phyloP scores from a whole-genome alignment of 805 yeast genomes.

The Wickerhamomyces sydowiorum region DNA sequence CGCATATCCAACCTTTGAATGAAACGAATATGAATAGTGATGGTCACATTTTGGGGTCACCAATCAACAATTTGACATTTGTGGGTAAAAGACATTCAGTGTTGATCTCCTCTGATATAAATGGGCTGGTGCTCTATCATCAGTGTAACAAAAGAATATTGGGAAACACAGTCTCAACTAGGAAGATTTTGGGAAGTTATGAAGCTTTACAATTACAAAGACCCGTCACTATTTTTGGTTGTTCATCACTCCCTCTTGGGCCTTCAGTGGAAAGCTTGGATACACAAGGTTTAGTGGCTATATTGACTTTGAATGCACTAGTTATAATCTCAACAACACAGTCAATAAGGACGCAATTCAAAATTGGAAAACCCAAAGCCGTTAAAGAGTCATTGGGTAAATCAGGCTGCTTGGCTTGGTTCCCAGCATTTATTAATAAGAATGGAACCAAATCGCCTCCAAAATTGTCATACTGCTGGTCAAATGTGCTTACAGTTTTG shows the following conservation, averaged over 20 bases:
- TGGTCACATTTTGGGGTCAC: conserved; percentile 24
- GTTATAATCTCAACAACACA: conserved; percentile 52
- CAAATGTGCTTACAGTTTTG: conserved; percentile 50
- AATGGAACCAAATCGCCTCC: conserved; percentile 30
- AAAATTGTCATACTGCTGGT: conserved; percentile 63
- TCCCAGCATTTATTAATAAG: conserved; percentile 39
- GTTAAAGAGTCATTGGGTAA: conserved; percentile 24
- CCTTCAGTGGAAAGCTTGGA: conserved; percentile 50
- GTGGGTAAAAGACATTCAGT: conserved; percentile 49
- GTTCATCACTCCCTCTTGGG: conserved; percentile 56
- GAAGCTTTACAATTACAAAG: conserved; percentile 12
- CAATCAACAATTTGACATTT: conserved; percentile 40
- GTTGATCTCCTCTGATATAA: conserved; percentile 46
- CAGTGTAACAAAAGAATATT: conserved; percentile 54
- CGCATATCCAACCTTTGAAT: conserved; percentile 16
- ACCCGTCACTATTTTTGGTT: conserved; percentile 32
- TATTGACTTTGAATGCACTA: conserved; percentile 46
- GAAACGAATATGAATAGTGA: conserved; percentile 21
- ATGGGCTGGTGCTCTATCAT: conserved; percentile 59
- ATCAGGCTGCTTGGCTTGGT: conserved; percentile 56
- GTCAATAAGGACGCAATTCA: conserved; percentile 45
- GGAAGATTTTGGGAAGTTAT: conserved; percentile 47
- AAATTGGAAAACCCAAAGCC: conserved; percentile 41
- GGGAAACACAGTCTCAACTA: conserved; percentile 41
- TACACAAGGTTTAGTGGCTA: conserved; percentile 50